A percentile compares a stretch with the other conserved stretches of the same genome.
phyloP scores from a whole-genome alignment of 2,329 filamentous ascomycete genomes.

The Pseudogymnoascus sp. region DNA sequence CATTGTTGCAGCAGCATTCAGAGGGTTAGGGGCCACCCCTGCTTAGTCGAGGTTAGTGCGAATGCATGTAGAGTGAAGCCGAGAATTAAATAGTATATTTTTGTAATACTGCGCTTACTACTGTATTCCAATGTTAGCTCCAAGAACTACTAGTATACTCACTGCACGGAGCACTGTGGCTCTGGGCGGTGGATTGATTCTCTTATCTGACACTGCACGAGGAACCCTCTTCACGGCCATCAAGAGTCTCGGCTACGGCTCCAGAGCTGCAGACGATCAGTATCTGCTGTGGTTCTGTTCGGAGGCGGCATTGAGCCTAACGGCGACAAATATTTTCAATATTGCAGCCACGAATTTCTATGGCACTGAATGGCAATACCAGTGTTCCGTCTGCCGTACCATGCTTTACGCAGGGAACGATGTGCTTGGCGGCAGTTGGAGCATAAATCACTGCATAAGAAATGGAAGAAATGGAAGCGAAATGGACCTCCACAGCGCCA shows the following conservation, averaged over 20 bases:
- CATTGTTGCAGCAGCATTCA: conserved; percentile 8
- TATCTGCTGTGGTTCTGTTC: not conserved
- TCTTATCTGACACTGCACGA: not conserved
- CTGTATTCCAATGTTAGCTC: not conserved
- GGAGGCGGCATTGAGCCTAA: not conserved
- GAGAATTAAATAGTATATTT: not conserved
- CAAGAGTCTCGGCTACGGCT: not conserved
- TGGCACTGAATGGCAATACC: not conserved
- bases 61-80: not conserved
- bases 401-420: not conserved
- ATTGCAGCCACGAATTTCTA: not conserved
- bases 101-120: not conserved
- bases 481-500: not conserved
- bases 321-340: not conserved
- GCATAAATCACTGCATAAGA: not conserved
- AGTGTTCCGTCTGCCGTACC: not conserved
- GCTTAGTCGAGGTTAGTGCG: not conserved
- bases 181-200: not conserved
- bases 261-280: not conserved
- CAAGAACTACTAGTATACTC: not conserved
- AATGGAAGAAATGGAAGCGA: conserved; percentile 1
- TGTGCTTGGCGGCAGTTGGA: not conserved
- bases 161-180: not conserved
- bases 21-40: not conserved
- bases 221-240: not conserved